phyloP scores from a whole-genome alignment of 2,329 filamentous ascomycete genomes.

The Diaporthe ampelina region DNA sequence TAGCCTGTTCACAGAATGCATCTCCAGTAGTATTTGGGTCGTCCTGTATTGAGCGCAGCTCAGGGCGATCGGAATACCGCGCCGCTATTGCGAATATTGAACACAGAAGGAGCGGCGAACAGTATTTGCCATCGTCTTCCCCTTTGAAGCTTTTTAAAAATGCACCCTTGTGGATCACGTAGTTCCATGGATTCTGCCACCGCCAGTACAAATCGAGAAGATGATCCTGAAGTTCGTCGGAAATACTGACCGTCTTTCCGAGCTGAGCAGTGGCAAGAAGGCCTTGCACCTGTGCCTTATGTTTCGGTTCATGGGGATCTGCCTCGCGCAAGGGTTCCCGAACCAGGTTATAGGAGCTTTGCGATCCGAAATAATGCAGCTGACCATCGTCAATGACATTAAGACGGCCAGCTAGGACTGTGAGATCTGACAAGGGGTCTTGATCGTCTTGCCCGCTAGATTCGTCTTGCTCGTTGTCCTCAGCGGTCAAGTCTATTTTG shows the following conservation, averaged over 20 bases:
- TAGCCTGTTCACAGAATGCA: constrained; percentile 44
- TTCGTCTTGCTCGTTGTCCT: neutral
- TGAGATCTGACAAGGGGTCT: constrained; percentile 42
- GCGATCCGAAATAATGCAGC: constrained; percentile 47
- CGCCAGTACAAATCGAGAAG: constrained; percentile 47
- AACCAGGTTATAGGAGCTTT: constrained; percentile 45
- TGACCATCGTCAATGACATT: constrained; percentile 44
- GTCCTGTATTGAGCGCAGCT: constrained; percentile 42
- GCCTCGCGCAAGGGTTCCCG: neutral
- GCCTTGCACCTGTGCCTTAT: constrained; percentile 34
- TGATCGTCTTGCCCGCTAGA: neutral
- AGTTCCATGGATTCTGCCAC: constrained; percentile 49
- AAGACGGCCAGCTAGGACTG: constrained; percentile 38
- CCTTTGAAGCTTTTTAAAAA: constrained; percentile 43
- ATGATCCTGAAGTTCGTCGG: constrained; percentile 45
- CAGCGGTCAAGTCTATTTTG: neutral
- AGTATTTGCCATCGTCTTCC: constrained; percentile 41
- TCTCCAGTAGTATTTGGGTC: constrained; percentile 45
- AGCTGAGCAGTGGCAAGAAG: constrained; percentile 40
- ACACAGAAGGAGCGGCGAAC: constrained; percentile 44
- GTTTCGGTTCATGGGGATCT: neutral
- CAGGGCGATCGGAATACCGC: constrained; percentile 45
- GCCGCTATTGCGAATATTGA: constrained; percentile 45
- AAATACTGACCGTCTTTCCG: constrained; percentile 35
- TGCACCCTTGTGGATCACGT: constrained; percentile 44